Percentiles rank a stretch among this genome's conserved stretches.
phyloP scores from a whole-genome alignment of 768 basidiomycete genomes.

The Boletus rufocinnamomeus region DNA sequence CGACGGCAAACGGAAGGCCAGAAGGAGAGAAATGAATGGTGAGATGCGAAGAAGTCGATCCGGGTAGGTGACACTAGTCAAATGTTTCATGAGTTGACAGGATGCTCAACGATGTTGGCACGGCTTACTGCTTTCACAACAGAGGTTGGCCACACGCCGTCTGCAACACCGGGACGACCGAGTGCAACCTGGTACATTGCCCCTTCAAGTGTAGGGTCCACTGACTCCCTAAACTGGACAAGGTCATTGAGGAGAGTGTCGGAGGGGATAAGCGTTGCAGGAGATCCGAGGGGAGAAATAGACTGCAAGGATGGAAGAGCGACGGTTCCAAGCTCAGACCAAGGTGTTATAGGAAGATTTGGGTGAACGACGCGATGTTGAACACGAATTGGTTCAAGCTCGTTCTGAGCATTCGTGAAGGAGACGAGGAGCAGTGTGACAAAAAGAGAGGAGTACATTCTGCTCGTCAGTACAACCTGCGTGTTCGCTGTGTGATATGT shows the following conservation, averaged over 20 bases:
- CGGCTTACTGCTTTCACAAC: slow-evolving; percentile 48
- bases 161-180: slow-evolving; percentile 44
- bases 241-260: slow-evolving; percentile 51
- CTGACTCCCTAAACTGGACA: slow-evolving; percentile 41
- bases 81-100: slow-evolving; percentile 16
- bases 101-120: slow-evolving; percentile 46
- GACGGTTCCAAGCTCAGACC: slow-evolving; percentile 31
- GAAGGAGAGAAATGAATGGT: slow-evolving; percentile 53
- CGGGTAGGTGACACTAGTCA: slow-evolving; percentile 66
- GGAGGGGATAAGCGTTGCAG: slow-evolving; percentile 39
- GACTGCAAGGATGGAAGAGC: slow-evolving; percentile 31
- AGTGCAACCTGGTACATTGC: slow-evolving; percentile 76
- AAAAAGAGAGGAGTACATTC: slow-evolving; percentile 11
- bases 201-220: slow-evolving; percentile 41
- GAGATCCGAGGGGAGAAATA: slow-evolving; percentile 37
- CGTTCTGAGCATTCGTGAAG: slow-evolving; percentile 15
- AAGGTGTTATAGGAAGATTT: slow-evolving; percentile 27
- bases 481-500: slow-evolving; percentile 10
- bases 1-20: slow-evolving; percentile 59
- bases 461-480: neutral
- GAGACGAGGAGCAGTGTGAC: slow-evolving; percentile 17
- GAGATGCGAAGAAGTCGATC: slow-evolving; percentile 55
- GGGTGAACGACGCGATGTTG: slow-evolving; percentile 37
- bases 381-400: slow-evolving; percentile 16
- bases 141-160: slow-evolving; percentile 36